Conservation (phyloP, 148 eudicot species). For the Amaranthus palmeri region DNA sequence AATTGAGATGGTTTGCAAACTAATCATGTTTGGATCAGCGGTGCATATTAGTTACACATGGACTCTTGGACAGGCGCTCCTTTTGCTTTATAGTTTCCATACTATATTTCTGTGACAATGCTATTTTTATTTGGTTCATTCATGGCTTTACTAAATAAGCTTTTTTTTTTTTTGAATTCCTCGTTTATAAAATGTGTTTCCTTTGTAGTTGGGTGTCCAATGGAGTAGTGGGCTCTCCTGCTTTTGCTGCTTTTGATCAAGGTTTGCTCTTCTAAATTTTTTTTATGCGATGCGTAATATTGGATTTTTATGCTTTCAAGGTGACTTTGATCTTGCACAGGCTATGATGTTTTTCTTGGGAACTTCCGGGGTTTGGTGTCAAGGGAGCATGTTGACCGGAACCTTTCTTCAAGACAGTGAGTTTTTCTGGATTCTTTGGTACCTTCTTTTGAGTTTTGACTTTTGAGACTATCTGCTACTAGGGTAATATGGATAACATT, state of each 20-base stretch:
- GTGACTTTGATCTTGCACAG: constrained; percentile 32
- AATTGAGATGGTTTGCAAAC: no score
- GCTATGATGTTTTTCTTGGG: constrained; percentile 92
- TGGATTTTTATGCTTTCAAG: background rate
- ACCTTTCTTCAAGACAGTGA: constrained; percentile 76
- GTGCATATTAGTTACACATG: no score
- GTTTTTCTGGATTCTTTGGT: constrained; percentile 26
- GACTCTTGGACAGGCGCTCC: no score
- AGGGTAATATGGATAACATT: no score
- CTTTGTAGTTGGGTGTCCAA: constrained; percentile 79
- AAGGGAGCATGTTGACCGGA: constrained; percentile 78
- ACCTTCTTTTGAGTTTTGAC: background rate
- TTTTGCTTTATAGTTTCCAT: no score
- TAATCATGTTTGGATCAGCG: no score
- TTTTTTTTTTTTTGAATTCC: no score
- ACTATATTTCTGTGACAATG: no score
- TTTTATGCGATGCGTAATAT: background rate
- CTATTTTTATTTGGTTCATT: no score
- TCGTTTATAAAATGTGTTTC: background rate
- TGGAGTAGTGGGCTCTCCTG: constrained; percentile 98
- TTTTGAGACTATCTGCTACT: no score
- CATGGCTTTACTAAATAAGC: no score
- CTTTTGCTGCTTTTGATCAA: constrained; percentile 99
- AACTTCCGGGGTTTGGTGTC: constrained; percentile 93
- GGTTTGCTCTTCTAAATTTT: constrained; percentile 37